These are phyloP conservation scores for Selaginella tamariscina DNA, from an alignment of 75 land plant genomes.

Conservation along the genomic window DNA sequence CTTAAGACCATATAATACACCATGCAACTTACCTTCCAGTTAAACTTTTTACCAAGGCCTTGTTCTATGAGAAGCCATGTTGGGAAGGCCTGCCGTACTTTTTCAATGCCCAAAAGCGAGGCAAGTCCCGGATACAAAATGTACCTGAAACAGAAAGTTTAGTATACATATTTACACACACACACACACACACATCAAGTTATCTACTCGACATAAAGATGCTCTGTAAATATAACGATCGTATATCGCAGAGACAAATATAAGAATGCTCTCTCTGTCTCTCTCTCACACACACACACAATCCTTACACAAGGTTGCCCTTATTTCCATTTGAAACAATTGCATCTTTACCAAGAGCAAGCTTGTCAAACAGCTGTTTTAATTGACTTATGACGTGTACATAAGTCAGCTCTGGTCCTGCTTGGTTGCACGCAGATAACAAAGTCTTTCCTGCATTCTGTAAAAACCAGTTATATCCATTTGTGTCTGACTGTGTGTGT, in stretches of 20 bases:
- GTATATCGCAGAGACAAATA: constrained; percentile 1
- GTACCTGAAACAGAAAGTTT: constrained; percentile 43
- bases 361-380: constrained; percentile 42
- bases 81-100: constrained; percentile 61
- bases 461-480: constrained; percentile 16
- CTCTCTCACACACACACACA: constrained; percentile 7
- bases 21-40: constrained; percentile 60
- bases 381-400: constrained; percentile 50
- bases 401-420: constrained; percentile 59
- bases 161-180: neutral
- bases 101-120: constrained; percentile 73
- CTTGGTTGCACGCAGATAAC: constrained; percentile 41
- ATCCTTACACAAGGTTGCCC: neutral
- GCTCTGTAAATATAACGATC: neutral
- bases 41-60: constrained; percentile 40
- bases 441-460: constrained; percentile 67
- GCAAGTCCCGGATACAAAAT: constrained; percentile 70
- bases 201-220: neutral
- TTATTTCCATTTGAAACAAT: neutral
- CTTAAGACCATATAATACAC: neutral
- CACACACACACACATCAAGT: constrained; percentile 4
- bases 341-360: constrained; percentile 1
- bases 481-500: neutral
- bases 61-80: constrained; percentile 86
- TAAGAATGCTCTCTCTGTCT: constrained; percentile 17